A percentile compares a stretch with the other conserved stretches of the same genome.
Evolutionary conservation across 2,329 filamentous ascomycete genomes (phyloP).

Genomic region (Colletotrichum scovillei): DNA sequence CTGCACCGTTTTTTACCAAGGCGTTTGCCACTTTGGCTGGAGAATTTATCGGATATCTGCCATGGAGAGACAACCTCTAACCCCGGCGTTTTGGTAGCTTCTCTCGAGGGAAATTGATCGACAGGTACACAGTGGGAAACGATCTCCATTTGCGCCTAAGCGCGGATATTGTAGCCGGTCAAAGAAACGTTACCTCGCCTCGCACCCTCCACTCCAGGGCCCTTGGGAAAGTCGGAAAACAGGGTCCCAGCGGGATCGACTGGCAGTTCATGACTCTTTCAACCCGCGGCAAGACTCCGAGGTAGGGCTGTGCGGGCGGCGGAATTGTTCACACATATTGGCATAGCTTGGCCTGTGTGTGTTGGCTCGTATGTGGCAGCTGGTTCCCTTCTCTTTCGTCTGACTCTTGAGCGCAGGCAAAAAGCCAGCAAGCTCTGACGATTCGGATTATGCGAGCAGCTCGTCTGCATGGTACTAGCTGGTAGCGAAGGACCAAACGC

Average conservation of each 20-base stretch:
- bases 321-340: neutral
- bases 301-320: constrained; percentile 23
- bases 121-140: constrained; percentile 16
- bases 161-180: constrained; percentile 7
- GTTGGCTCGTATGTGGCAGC: neutral
- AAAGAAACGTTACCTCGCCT: neutral
- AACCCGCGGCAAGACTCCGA: constrained; percentile 16
- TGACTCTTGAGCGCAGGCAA: neutral
- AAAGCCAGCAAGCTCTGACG: neutral
- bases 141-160: neutral
- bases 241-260: constrained; percentile 28
- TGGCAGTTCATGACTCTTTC: constrained; percentile 30
- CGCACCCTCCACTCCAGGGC: neutral
- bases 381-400: neutral
- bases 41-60: constrained; percentile 6
- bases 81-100: neutral
- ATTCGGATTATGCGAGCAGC: neutral
- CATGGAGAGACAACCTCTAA: neutral
- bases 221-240: constrained; percentile 12
- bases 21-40: constrained; percentile 18
- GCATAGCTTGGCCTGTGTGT: neutral
- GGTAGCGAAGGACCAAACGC: neutral
- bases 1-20: neutral
- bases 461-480: neutral
- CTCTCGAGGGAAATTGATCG: constrained; percentile 7